phyloP scores from a whole-genome alignment of 352 stramenopile genomes.

The Plasmopara muralis region DNA sequence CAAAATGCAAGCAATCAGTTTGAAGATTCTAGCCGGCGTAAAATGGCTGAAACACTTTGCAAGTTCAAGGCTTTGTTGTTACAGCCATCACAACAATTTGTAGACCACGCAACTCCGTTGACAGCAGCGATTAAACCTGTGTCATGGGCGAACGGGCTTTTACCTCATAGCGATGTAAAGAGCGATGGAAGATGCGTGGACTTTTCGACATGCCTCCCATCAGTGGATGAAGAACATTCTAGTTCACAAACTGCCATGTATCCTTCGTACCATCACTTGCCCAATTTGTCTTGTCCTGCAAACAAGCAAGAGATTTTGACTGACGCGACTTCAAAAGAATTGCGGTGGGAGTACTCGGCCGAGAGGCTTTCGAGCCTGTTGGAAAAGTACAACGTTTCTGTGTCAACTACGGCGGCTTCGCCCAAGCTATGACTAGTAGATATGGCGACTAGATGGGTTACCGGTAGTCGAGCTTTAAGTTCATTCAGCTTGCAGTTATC shows the following conservation, averaged over 20 bases:
- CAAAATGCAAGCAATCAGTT: constrained; percentile 19
- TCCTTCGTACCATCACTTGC: constrained; percentile 23
- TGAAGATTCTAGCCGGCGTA: constrained; percentile 11
- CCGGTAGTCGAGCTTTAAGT: constrained; percentile 10
- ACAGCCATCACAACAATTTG: background rate
- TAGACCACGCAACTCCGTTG: constrained; percentile 21
- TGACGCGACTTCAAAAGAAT: constrained; percentile 4
- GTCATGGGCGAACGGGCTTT: constrained; percentile 46
- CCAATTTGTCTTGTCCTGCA: constrained; percentile 13
- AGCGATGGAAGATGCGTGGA: constrained; percentile 4
- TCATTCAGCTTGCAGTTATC: no score
- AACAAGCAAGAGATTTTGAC: constrained; percentile 2
- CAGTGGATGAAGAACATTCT: constrained; percentile 22
- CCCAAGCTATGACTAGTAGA: constrained; percentile 12
- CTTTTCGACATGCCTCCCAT: constrained; percentile 10
- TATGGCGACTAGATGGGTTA: constrained; percentile 13
- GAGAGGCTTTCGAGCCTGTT: constrained; percentile 50
- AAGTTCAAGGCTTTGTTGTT: constrained; percentile 1
- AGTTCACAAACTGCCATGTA: constrained; percentile 15
- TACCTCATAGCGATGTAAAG: constrained; percentile 17
- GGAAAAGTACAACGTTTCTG: constrained; percentile 64
- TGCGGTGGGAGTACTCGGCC: constrained; percentile 46
- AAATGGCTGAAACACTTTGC: background rate
- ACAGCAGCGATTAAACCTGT: constrained; percentile 59
- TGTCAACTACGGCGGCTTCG: constrained; percentile 14